Evolutionary conservation across 306 rosid genomes (phyloP).

Genomic region (Quercus dentata): DNA sequence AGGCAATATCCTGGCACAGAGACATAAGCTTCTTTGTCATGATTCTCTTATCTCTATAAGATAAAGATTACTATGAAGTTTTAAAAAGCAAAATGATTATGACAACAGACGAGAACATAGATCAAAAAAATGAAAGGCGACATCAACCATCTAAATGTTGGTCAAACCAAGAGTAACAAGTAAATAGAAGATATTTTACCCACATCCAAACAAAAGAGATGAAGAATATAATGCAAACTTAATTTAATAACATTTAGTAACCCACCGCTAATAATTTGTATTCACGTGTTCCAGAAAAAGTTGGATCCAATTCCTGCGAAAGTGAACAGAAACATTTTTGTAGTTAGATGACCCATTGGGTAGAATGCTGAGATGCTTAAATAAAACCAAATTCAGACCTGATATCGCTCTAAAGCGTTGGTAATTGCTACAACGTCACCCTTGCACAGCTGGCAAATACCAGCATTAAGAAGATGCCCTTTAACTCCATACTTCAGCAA

Average conservation of each 20-base stretch:
- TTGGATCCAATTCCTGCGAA: slow-evolving; percentile 93
- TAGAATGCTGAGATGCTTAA: slow-evolving; percentile 17
- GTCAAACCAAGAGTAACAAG: background rate
- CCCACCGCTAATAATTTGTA: slow-evolving; percentile 73
- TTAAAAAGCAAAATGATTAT: background rate
- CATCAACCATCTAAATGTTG: background rate
- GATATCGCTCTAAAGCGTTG: slow-evolving; percentile 81
- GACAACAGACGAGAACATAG: background rate
- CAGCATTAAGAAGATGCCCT: slow-evolving; percentile 98
- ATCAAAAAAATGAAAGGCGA: background rate
- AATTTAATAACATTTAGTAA: slow-evolving; percentile 4
- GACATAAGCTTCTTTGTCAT: background rate
- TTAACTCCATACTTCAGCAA: slow-evolving; percentile 95
- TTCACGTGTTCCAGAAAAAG: slow-evolving; percentile 91
- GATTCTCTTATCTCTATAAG: background rate
- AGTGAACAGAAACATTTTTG: slow-evolving; percentile 18
- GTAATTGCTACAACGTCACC: slow-evolving; percentile 78
- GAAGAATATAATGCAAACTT: background rate
- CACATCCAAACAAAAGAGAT: background rate
- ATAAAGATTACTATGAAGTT: background rate
- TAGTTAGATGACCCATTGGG: slow-evolving; percentile 20
- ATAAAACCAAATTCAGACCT: slow-evolving; percentile 47
- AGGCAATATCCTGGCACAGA: slow-evolving; percentile 67
- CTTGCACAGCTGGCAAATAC: slow-evolving; percentile 91
- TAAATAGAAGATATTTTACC: background rate